These are phyloP conservation scores for Domatiomyces globalis DNA, from an alignment of 2,329 filamentous ascomycete species.

Conservation along the genomic window DNA sequence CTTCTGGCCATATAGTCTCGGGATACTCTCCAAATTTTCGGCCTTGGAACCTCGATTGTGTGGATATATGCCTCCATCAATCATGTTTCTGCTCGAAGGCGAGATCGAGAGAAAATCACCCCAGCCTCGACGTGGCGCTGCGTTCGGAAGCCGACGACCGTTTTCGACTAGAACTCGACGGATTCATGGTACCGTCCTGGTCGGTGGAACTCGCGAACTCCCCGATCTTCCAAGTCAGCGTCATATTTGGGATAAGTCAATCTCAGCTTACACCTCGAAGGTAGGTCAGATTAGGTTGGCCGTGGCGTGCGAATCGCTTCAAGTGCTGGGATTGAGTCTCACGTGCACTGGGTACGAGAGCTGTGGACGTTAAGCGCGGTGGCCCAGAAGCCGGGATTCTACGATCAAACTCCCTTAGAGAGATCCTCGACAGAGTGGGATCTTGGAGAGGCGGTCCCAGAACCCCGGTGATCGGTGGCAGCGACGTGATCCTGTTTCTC, in stretches of 20 bases:
- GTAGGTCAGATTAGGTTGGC: conserved; percentile 9
- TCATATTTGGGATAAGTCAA: background rate
- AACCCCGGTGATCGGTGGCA: conserved; percentile 5
- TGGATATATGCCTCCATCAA: conserved; percentile 24
- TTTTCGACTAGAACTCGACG: conserved; percentile 3
- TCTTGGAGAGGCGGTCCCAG: conserved; percentile 12
- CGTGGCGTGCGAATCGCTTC: conserved; percentile 8
- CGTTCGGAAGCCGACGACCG: conserved; percentile 7
- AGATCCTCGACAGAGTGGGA: conserved; percentile 5
- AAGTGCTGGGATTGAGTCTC: conserved; percentile 1
- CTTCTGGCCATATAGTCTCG: too few species aligned
- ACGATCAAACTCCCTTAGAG: conserved; percentile 11
- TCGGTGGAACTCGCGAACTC: background rate
- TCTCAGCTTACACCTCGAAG: conserved; percentile 10
- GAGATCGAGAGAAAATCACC: background rate
- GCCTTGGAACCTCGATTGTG: conserved; percentile 9
- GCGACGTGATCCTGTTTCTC: conserved; percentile 2
- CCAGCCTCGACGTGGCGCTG: background rate
- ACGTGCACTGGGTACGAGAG: background rate
- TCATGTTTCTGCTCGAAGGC: conserved; percentile 27
- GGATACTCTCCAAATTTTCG: too few species aligned
- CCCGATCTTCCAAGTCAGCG: background rate
- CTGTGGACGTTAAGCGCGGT: background rate
- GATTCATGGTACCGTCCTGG: background rate
- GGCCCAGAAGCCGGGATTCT: conserved; percentile 2